These are phyloP conservation scores for Clavariopsis aquatica DNA, from an alignment of 495 filamentous ascomycete genomes.

Conservation along the genomic window DNA sequence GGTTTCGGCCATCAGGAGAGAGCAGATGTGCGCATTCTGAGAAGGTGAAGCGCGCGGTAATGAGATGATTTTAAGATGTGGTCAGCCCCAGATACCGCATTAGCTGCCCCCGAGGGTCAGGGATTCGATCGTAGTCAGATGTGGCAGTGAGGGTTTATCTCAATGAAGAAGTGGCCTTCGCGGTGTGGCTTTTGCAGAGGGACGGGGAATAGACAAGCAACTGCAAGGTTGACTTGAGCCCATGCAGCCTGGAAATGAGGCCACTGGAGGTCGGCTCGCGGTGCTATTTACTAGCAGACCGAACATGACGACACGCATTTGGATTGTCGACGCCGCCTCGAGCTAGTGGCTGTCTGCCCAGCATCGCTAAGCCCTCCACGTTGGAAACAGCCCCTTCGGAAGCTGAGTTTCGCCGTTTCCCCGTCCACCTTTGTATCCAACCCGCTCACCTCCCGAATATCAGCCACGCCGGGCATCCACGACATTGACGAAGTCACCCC, in stretches of 20 bases:
- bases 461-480: slow-evolving; percentile 11
- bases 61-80: slow-evolving; percentile 7
- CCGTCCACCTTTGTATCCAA: background rate
- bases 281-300: background rate
- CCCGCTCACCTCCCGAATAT: slow-evolving; percentile 5
- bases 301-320: background rate
- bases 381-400: background rate
- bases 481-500: background rate
- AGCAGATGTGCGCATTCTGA: slow-evolving; percentile 14
- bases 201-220: background rate
- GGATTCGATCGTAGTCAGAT: slow-evolving; percentile 14
- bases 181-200: slow-evolving; percentile 4
- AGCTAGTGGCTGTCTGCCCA: background rate
- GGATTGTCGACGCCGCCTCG: background rate
- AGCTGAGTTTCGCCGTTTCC: background rate
- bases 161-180: background rate
- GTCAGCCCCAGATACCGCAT: slow-evolving; percentile 10
- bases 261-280: background rate
- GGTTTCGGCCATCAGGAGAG: slow-evolving; percentile 31
- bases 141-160: slow-evolving; percentile 18
- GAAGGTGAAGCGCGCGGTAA: slow-evolving; percentile 2
- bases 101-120: slow-evolving; percentile 19
- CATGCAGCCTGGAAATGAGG: background rate
- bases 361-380: background rate
- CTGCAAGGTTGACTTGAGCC: background rate